Base-by-base conservation (phyloP, 176 grass and related monocot genomes). In the Aegilops tauschii region DNA sequence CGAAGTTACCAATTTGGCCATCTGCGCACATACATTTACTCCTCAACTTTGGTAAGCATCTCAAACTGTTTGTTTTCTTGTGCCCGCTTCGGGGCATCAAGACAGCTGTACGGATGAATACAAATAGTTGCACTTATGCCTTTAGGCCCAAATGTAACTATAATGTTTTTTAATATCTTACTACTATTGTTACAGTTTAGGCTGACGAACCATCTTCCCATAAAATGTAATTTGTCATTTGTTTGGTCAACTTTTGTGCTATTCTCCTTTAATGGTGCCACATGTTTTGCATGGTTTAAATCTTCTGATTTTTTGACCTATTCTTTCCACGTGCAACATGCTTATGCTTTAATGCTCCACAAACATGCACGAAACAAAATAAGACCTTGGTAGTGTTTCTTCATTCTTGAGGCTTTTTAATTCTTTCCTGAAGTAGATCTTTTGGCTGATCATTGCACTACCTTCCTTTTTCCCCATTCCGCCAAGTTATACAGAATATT, bases 391-490 rank as follows among this genome's bases (percentile, higher is more conserved):
- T 76, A 71, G 35, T 69, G 40, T 81, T 27, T 65, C 28, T 86
- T 82, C 56, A 78, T 25, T 64, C 35, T 90, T 82, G 44, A 79
- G 73, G 10, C 27, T 65, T 45, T 29, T n/a, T 71, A 62, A 23
- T 77, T 83, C 13, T 64, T 89, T 89, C 21, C 25, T 9, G 4
- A 37, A 79, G 52, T 83, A 52, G 45, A 82, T 69, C 28, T 87
- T 68, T 84, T 81, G 37, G 42, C 3, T 45, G 8, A 34, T 49
- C 25, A 66, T 66, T 89, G 23, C 47, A 69, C 45, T 76, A 61
- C 8, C 8, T 36, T 80, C 16, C 69, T 61, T 80, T 61, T 39
- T 13, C 11, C 40, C 58, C 21, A 4, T 80, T 65, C 80, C 29
- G 47, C 27, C 79, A 76, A 70, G 4, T 80, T 83, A 27, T 32